Percentiles rank a stretch among this genome's conserved stretches.
Conservation (phyloP, 202 grass and related monocot genomes). For the Eragrostis tef region DNA sequence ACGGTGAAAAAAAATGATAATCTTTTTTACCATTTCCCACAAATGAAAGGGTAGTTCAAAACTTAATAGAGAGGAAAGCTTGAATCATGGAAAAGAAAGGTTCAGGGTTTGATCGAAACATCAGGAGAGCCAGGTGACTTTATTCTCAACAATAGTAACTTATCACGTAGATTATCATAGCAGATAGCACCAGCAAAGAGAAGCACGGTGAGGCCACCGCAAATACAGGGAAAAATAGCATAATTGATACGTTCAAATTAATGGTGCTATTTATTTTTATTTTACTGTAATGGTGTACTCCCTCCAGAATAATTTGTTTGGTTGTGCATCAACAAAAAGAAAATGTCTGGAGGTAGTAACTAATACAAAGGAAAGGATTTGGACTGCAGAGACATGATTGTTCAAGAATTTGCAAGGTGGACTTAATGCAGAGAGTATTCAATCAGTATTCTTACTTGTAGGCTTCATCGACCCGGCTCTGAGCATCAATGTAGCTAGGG, state of each 20-base stretch:
- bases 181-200: constrained; percentile 21
- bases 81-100: background rate
- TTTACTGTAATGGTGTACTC: too few relatives aligned
- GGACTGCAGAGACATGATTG: background rate
- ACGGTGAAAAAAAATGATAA: too few relatives aligned
- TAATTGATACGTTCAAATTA: background rate
- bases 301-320: too few relatives aligned
- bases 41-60: background rate
- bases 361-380: background rate
- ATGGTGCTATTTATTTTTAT: background rate
- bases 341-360: too few relatives aligned
- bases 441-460: constrained; percentile 78
- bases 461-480: constrained; percentile 75
- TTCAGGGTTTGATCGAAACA: background rate
- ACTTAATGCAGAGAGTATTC: constrained; percentile 25
- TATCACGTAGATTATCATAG: constrained; percentile 2
- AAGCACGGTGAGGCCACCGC: background rate
- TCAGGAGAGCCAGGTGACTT: background rate
- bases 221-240: background rate
- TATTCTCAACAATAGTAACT: background rate
- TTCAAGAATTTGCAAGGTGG: constrained; percentile 29
- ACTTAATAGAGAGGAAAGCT: background rate
- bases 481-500: constrained; percentile 87
- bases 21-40: background rate
- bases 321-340: too few relatives aligned